Evolutionary conservation across 345 rosid genomes (phyloP).

Genomic region (Pelargonium nanum): DNA sequence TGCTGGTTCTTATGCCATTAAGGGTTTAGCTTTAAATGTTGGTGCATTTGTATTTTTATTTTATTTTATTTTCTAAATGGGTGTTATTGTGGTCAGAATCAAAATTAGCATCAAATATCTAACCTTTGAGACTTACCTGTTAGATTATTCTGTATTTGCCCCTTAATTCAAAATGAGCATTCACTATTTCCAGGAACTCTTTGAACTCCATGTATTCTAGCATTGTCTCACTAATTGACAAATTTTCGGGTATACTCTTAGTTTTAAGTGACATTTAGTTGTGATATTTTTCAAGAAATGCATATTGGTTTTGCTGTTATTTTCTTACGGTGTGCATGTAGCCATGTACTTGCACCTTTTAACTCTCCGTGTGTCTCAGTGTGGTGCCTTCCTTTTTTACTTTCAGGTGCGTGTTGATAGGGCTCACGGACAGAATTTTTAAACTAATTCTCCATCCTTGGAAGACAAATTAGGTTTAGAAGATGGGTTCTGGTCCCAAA

Average conservation of each 20-base stretch:
- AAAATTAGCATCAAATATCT: too few species aligned
- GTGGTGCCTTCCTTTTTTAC: background rate
- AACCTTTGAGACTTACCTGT: too few species aligned
- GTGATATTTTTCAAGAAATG: too few species aligned
- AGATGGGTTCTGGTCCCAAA: constrained; percentile 27
- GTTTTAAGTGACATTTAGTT: background rate
- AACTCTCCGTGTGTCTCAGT: background rate
- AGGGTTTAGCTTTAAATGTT: too few species aligned
- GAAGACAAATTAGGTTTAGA: constrained; percentile 1
- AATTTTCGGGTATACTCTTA: background rate
- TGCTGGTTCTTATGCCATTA: too few species aligned
- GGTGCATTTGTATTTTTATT: too few species aligned
- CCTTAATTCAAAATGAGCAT: background rate
- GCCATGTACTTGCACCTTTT: too few species aligned
- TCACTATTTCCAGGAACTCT: background rate
- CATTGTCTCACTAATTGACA: background rate
- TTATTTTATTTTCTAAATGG: too few species aligned
- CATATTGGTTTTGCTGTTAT: background rate
- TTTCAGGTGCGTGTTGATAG: background rate
- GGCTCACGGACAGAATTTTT: background rate
- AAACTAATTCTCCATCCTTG: background rate
- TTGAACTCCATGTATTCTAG: background rate
- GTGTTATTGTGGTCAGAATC: too few species aligned
- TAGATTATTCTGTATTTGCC: background rate
- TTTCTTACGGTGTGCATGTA: background rate